These are phyloP conservation scores for Haplosporangium sp. DNA, from an alignment of 371 early-diverging fungal species.

Conservation along the genomic window DNA sequence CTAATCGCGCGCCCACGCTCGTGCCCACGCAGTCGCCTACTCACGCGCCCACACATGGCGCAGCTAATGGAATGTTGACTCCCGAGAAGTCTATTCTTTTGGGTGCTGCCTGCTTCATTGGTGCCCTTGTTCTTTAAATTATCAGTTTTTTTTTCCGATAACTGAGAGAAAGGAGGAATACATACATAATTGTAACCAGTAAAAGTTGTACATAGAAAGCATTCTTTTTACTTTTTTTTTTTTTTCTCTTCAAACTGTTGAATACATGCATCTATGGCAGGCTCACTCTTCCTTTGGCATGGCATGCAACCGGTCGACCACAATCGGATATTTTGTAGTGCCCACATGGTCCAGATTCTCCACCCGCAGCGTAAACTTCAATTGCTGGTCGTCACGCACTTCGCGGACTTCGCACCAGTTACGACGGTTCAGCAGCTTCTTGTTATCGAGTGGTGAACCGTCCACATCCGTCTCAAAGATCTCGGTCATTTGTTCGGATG, in stretches of 20 bases:
- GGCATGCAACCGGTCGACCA: constrained; percentile 24
- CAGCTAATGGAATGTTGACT: constrained; percentile 9
- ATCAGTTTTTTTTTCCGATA: neutral
- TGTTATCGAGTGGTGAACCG: constrained; percentile 47
- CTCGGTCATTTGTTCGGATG: constrained; percentile 62
- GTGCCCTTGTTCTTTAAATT: constrained; percentile 30
- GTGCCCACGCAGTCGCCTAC: too few species aligned
- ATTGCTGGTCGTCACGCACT: neutral
- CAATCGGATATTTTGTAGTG: constrained; percentile 31
- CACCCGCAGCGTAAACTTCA: constrained; percentile 40
- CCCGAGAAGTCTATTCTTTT: constrained; percentile 16
- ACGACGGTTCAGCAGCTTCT: constrained; percentile 59
- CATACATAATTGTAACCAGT: neutral
- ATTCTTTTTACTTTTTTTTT: neutral
- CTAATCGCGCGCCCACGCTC: constrained; percentile 3
- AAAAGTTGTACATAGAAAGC: neutral
- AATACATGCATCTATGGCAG: too few species aligned
- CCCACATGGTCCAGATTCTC: constrained; percentile 45
- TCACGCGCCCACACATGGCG: neutral
- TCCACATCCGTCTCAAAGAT: constrained; percentile 62
- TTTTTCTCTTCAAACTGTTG: constrained; percentile 16
- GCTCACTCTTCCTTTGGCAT: neutral
- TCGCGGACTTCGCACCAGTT: constrained; percentile 58
- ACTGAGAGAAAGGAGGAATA: neutral
- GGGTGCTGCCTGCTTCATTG: constrained; percentile 27